These are phyloP conservation scores for Alternaria arbusti DNA, from an alignment of 2,329 filamentous ascomycete species.

Conservation along the genomic window DNA sequence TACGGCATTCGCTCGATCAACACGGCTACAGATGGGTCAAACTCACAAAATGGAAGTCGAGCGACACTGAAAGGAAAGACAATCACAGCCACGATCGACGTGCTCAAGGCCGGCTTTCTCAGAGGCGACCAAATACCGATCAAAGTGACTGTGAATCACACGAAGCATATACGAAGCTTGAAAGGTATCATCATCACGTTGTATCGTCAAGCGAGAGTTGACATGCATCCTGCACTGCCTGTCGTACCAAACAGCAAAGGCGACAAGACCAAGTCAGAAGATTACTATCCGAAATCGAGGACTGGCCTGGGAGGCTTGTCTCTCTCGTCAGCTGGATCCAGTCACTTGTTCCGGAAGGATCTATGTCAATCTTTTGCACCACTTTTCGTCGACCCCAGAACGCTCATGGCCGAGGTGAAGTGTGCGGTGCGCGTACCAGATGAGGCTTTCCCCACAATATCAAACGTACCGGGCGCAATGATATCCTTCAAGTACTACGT, in stretches of 20 bases:
- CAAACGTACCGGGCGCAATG: slow-evolving; percentile 87
- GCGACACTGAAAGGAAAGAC: slow-evolving; percentile 69
- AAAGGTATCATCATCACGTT: slow-evolving; percentile 92
- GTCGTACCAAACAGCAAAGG: slow-evolving; percentile 68
- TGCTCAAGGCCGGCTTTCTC: slow-evolving; percentile 81
- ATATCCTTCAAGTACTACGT: slow-evolving; percentile 94
- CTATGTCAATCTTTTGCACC: slow-evolving; percentile 87
- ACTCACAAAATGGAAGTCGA: slow-evolving; percentile 54
- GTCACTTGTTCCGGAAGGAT: slow-evolving; percentile 94
- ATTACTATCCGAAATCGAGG: slow-evolving; percentile 85
- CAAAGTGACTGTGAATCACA: slow-evolving; percentile 83
- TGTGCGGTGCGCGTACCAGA: slow-evolving; percentile 86
- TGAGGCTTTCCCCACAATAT: slow-evolving; percentile 90
- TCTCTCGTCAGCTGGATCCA: slow-evolving; percentile 82
- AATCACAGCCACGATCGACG: slow-evolving; percentile 84
- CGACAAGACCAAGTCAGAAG: slow-evolving; percentile 75
- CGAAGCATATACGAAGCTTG: slow-evolving; percentile 86
- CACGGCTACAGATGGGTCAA: slow-evolving; percentile 53
- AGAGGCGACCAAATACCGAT: slow-evolving; percentile 84
- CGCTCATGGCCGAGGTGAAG: slow-evolving; percentile 78
- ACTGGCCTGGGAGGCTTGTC: slow-evolving; percentile 87
- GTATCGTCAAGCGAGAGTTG: slow-evolving; percentile 88
- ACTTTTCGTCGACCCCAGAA: slow-evolving; percentile 82
- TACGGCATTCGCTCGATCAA: slow-evolving; percentile 50
- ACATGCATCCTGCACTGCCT: slow-evolving; percentile 73